These are phyloP conservation scores for Sistotremastrum niveocremeum DNA, from an alignment of 768 basidiomycete genomes.

Conservation along the genomic window DNA sequence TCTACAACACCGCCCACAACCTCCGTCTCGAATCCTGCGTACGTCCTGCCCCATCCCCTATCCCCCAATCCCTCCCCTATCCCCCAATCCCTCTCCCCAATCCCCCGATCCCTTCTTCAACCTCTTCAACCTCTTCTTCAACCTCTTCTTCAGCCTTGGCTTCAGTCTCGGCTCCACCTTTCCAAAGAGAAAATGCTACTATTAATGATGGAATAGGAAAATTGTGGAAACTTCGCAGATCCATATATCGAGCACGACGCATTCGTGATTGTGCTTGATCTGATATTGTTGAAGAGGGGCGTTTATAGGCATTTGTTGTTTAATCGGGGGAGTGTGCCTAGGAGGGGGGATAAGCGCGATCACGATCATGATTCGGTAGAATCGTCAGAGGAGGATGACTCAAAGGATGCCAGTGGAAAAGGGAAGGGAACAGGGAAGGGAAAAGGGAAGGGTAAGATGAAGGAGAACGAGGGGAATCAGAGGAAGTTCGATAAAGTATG, in stretches of 20 bases:
- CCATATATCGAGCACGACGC: slow-evolving; percentile 80
- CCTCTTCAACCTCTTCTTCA: slow-evolving; percentile 2
- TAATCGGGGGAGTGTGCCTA: slow-evolving; percentile 59
- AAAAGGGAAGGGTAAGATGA: slow-evolving; percentile 6
- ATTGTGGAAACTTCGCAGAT: slow-evolving; percentile 47
- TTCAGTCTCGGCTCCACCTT: not conserved
- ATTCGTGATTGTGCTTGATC: slow-evolving; percentile 59
- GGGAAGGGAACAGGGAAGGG: not conserved
- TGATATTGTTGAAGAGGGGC: slow-evolving; percentile 68
- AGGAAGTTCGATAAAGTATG: slow-evolving; percentile 11
- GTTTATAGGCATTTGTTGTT: slow-evolving; percentile 75
- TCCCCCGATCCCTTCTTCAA: too few relatives aligned
- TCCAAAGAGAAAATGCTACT: slow-evolving; percentile 42
- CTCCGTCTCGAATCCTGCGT: slow-evolving; percentile 78
- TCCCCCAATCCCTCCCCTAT: too few relatives aligned
- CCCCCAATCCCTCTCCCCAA: too few relatives aligned
- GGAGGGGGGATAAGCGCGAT: slow-evolving; percentile 23
- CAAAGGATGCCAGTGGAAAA: not conserved
- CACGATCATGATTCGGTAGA: not conserved
- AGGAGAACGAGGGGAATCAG: slow-evolving; percentile 9
- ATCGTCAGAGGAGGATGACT: not conserved
- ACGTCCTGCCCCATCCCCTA: slow-evolving; percentile 16
- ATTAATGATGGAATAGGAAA: too few relatives aligned
- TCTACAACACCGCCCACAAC: slow-evolving; percentile 68
- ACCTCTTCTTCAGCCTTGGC: not conserved